Percentiles rank a stretch among this genome's conserved stretches.
phyloP scores from a whole-genome alignment of 1,284 basidiomycete species.

The Malassezia japonica region DNA sequence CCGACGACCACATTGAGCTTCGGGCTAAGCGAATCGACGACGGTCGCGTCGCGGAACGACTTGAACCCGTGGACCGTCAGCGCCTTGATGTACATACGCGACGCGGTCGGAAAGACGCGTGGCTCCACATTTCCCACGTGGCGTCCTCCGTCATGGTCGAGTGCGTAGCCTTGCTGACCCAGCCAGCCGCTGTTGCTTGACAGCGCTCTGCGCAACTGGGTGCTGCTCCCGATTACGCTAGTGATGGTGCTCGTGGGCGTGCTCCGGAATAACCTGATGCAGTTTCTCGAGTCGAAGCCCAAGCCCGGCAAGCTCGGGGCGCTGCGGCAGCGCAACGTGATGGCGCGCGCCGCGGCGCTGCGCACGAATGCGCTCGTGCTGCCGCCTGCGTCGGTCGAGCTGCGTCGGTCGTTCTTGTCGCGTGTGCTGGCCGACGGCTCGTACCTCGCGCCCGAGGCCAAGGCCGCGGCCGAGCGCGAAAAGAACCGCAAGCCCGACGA shows the following conservation, averaged over 20 bases:
- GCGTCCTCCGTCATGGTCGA: not conserved
- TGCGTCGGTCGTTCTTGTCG: constrained; percentile 28
- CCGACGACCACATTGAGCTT: constrained; percentile 48
- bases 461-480: constrained; percentile 8
- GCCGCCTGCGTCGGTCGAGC: constrained; percentile 28
- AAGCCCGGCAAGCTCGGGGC: constrained; percentile 68
- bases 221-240: constrained; percentile 89
- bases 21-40: constrained; percentile 53
- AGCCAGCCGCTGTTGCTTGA: constrained; percentile 14
- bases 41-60: constrained; percentile 64
- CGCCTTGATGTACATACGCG: constrained; percentile 23
- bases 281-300: constrained; percentile 72
- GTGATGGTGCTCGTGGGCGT: constrained; percentile 97
- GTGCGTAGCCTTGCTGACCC: not conserved
- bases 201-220: constrained; percentile 52
- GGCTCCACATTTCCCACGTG: not conserved
- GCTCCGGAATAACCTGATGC: constrained; percentile 81
- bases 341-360: constrained; percentile 28
- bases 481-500: constrained; percentile 17
- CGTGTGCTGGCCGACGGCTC: constrained; percentile 32
- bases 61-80: constrained; percentile 66
- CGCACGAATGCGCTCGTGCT: constrained; percentile 35
- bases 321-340: constrained; percentile 69
- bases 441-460: constrained; percentile 32
- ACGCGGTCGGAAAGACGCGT: not conserved